Conservation (phyloP, 1,139 yeast genomes). For the Candida anutae region DNA sequence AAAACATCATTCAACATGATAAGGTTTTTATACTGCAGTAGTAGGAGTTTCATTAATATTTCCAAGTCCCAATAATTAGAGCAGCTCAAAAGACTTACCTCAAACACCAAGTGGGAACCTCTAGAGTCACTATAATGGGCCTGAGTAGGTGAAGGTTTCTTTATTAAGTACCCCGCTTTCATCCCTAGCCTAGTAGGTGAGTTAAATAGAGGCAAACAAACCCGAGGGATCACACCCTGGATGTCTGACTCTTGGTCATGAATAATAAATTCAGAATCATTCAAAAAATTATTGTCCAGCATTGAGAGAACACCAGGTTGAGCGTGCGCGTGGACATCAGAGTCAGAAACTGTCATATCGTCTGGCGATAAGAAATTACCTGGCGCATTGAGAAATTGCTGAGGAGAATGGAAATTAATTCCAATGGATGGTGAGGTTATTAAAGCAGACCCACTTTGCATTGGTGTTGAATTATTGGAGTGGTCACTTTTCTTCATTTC, state of each 20-base stretch:
- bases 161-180: conserved; percentile 63
- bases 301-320: conserved; percentile 14
- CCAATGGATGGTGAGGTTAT: conserved; percentile 27
- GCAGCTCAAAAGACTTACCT: conserved; percentile 62
- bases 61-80: conserved; percentile 53
- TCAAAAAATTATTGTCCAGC: conserved; percentile 3
- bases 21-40: conserved; percentile 62
- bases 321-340: conserved; percentile 13
- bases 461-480: conserved; percentile 18
- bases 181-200: conserved; percentile 67
- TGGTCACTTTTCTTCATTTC: not conserved
- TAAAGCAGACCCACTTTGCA: conserved; percentile 1
- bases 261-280: conserved; percentile 29
- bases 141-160: conserved; percentile 9
- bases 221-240: conserved; percentile 54
- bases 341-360: conserved; percentile 17
- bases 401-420: conserved; percentile 30
- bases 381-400: conserved; percentile 29
- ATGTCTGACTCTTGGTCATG: conserved; percentile 49
- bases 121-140: conserved; percentile 3
- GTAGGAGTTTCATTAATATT: conserved; percentile 49
- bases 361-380: conserved; percentile 29
- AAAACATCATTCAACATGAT: conserved; percentile 43
- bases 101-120: conserved; percentile 33
- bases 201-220: conserved; percentile 57